Percentiles rank a stretch among this genome's conserved stretches.
Evolutionary conservation across 441 rosid species (phyloP).

Genomic region (Arabidopsis hybrid): DNA sequence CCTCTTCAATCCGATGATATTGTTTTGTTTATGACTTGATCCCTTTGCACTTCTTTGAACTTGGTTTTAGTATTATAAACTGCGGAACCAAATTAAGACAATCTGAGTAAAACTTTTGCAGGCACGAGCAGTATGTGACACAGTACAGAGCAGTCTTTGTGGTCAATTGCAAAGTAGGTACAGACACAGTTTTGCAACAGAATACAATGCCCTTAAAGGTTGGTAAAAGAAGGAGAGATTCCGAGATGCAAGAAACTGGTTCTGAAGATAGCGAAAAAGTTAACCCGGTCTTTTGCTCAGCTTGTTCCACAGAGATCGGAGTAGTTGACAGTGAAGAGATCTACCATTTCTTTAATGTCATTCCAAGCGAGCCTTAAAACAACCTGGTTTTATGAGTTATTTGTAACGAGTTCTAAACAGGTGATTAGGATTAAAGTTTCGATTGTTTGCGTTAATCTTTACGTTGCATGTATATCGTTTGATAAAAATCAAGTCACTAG

Average conservation of each 20-base stretch:
- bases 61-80: neutral
- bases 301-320: slow-evolving; percentile 69
- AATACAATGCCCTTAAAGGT: slow-evolving; percentile 18
- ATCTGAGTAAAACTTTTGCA: slow-evolving; percentile 34
- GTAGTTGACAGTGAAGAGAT: slow-evolving; percentile 69
- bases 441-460: too few species aligned
- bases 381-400: neutral
- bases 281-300: slow-evolving; percentile 58
- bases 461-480: neutral
- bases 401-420: neutral
- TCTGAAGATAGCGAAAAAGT: slow-evolving; percentile 36
- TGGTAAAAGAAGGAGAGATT: slow-evolving; percentile 54
- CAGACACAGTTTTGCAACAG: slow-evolving; percentile 38
- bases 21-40: slow-evolving; percentile 5
- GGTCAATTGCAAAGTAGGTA: slow-evolving; percentile 61
- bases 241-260: slow-evolving; percentile 37
- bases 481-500: neutral
- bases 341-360: slow-evolving; percentile 75
- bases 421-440: neutral
- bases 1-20: neutral
- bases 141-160: slow-evolving; percentile 78
- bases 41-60: neutral
- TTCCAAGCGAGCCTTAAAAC: slow-evolving; percentile 69
- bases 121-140: slow-evolving; percentile 74
- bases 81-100: neutral